phyloP scores from a whole-genome alignment of 2,329 filamentous ascomycete genomes.

The Rutstroemia sp. region DNA sequence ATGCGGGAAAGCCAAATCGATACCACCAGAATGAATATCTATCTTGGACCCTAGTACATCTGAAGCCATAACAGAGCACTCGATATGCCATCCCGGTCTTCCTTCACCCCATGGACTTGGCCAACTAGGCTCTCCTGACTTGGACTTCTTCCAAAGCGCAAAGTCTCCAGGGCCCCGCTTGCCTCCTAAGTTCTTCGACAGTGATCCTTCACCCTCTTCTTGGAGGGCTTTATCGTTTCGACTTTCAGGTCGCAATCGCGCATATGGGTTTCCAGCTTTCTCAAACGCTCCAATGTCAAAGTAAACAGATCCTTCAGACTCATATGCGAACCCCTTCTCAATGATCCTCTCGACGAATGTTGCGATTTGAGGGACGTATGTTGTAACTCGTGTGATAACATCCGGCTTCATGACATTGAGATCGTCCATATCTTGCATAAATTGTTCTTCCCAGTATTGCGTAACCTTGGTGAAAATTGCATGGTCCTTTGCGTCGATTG shows the following conservation, averaged over 20 bases:
- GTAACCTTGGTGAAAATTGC: conserved; percentile 82
- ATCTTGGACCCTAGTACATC: conserved; percentile 77
- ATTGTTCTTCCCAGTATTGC: conserved; percentile 77
- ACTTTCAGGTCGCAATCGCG: conserved; percentile 77
- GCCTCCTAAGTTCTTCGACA: conserved; percentile 37
- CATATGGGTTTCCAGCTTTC: conserved; percentile 75
- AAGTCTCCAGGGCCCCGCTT: conserved; percentile 82
- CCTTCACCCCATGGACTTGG: conserved; percentile 80
- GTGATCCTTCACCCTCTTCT: conserved; percentile 82
- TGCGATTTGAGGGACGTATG: conserved; percentile 83
- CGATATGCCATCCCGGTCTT: conserved; percentile 92
- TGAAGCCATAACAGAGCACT: conserved; percentile 93
- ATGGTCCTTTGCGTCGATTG: conserved; percentile 54
- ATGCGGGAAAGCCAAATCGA: conserved; percentile 86
- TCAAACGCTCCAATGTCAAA: conserved; percentile 37
- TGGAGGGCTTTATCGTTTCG: conserved; percentile 74
- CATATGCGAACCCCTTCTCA: conserved; percentile 78
- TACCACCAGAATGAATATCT: conserved; percentile 79
- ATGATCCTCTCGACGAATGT: conserved; percentile 70
- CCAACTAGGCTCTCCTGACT: conserved; percentile 89
- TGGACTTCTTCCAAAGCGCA: conserved; percentile 88
- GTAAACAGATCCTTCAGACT: conserved; percentile 58
- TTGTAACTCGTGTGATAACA: conserved; percentile 80
- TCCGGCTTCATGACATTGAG: conserved; percentile 81
- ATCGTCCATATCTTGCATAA: conserved; percentile 79